Evolutionary conservation across 2,329 filamentous ascomycete genomes (phyloP), one percentile per base, ranked within the genome.

Genomic region (Pseudogymnoascus sp.): DNA sequence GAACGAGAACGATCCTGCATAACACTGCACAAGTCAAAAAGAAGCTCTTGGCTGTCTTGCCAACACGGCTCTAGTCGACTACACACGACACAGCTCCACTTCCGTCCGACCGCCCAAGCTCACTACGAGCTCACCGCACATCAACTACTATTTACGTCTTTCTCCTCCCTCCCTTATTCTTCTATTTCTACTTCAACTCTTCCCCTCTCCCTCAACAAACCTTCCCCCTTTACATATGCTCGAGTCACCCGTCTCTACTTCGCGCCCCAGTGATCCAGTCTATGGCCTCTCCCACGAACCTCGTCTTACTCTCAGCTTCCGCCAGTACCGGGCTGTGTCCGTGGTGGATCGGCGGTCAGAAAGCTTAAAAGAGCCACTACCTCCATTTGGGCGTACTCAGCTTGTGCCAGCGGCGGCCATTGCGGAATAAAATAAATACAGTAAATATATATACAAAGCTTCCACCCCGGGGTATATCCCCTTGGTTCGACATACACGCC

Each of bases 11-110:
- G 42, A 48, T 48, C 42, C 38, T 41, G 38, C 42, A 48, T 21
- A 48, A 48, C 42, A 29, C 42, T 48, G 42, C 42, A 48, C 42
- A 48, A 48, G 25, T 29, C 42, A 48, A 29, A 48, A 48, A 48
- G 42, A 48, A 48, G 42, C 42, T 48, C 42, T 48, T 48, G 42
- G 42, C 42, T 29, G 25, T 29, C 42, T 48, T 48, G 42, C 42
- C 42, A 48, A 48, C 42, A 29, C 42, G 6, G 8, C 42, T 29
- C 25, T 29, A 48, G 12, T 48, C 39, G 5, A 48, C 25, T 48
- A 48, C 42, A 48, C 42, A 48, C 42, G 42, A 48, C 42, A 48
- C 42, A 21, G 42, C 42, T 48, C 42, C 42, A 48, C 42, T 48
- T 48, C 42, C 42, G 42, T 48, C 42, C 21, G 42, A 27, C 42